phyloP scores from a whole-genome alignment of 768 basidiomycete species.

The Lactarius vividus region DNA sequence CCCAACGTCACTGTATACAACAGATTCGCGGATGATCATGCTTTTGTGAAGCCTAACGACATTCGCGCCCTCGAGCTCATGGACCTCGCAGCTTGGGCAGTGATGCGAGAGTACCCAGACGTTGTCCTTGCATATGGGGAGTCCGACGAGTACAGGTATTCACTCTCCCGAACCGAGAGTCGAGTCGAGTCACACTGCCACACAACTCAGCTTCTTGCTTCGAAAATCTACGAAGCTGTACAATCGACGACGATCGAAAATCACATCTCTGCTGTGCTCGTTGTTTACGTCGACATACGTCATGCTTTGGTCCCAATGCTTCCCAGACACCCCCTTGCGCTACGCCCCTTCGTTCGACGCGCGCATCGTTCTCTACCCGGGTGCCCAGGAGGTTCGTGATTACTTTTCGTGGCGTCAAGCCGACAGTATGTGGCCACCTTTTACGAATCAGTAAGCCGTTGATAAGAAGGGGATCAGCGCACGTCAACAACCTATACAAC shows the following conservation, averaged over 20 bases:
- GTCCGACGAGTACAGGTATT: conserved; percentile 93
- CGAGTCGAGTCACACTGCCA: conserved; percentile 1
- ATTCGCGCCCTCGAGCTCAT: conserved; percentile 80
- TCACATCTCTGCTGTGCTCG: conserved; percentile 78
- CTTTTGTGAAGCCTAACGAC: conserved; percentile 91
- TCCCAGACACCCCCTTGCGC: conserved; percentile 65
- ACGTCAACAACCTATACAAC: conserved; percentile 98
- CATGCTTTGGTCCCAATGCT: conserved; percentile 78
- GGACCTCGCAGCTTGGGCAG: conserved; percentile 80
- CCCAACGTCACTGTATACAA: neutral
- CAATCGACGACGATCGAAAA: conserved; percentile 84
- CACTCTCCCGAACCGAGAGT: neutral
- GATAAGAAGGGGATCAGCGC: conserved; percentile 52
- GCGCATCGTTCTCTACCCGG: conserved; percentile 79
- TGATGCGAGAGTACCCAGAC: conserved; percentile 83
- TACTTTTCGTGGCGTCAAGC: conserved; percentile 97
- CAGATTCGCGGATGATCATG: conserved; percentile 84
- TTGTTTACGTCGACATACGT: conserved; percentile 91
- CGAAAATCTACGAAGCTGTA: conserved; percentile 72
- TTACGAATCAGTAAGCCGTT: neutral
- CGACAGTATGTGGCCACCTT: conserved; percentile 65
- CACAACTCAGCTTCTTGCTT: conserved; percentile 73
- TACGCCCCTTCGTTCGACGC: conserved; percentile 95
- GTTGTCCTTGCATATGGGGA: conserved; percentile 90
- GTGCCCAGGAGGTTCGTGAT: conserved; percentile 68